Base-by-base conservation (phyloP, 345 rosid genomes). In the Eucalyptus tenuipes region DNA sequence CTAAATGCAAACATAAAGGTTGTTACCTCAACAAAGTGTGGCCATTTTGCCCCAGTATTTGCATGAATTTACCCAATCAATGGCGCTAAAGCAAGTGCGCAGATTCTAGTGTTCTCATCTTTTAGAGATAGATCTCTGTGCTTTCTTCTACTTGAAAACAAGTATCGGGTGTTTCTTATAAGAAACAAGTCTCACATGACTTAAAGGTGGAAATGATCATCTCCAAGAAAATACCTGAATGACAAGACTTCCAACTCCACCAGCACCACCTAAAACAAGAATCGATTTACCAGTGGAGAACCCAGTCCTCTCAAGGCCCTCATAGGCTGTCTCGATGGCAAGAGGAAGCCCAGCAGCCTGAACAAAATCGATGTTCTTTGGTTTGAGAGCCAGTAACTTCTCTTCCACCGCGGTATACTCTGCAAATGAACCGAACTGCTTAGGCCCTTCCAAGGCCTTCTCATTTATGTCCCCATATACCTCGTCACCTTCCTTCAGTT, bases 161-260 rank as follows among this genome's bases (percentile, higher is more conserved):
- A 75, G 82, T 75, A 18, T 20, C 13, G 6, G 47, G 82, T 75
- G 8, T 40, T 75, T 75, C 2, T 20, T 48, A 13, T 25, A 85
- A 85, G 86, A 85, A 49, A 75, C 47, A 40, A 5, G 45, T 37
- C 40, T 40, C 37, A 5, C 37, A 13, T 85, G 37, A 27, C 50
- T 15, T 27, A 85, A 22, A 85, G 37, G 40, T 13, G 40, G 86
- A 48, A 48, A 85, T 85, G 47, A 37, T 11, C 82, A 75, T 75
- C 82, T 86, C 61, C 82, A 40, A 86, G 44, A 11, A 64, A 48
- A 16, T 90, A 97, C 99, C 98, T 97, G 99, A 93, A 97, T 95
- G 89, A 92, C 98, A 33, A 97, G 94, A 92, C 98, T 96, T 89
- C 99, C 99, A 92, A 97, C 99, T 71, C 99, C 99, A 85, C 99